These are phyloP conservation scores for Epichloe glyceriae DNA, from an alignment of 2,329 filamentous ascomycete genomes.

Conservation along the genomic window DNA sequence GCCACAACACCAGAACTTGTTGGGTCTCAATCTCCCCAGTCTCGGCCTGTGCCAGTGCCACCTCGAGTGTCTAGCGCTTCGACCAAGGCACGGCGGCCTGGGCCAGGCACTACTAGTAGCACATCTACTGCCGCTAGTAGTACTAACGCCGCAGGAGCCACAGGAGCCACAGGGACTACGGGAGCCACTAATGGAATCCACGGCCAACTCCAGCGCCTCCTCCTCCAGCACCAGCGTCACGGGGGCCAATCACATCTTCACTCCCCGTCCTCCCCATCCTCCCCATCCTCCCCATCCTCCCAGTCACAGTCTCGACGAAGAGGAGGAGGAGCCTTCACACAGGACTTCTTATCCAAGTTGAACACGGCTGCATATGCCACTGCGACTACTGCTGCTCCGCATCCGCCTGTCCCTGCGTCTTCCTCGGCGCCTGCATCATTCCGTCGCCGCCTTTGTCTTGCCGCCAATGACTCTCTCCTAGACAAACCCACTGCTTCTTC, in stretches of 20 bases:
- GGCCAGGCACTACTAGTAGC: too few species aligned
- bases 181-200: too few species aligned
- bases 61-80: background rate
- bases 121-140: too few species aligned
- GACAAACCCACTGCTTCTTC: conserved; percentile 10
- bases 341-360: background rate
- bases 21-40: too few species aligned
- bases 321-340: background rate
- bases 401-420: background rate
- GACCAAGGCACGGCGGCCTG: background rate
- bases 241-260: background rate
- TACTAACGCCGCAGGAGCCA: too few species aligned
- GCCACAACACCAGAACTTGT: background rate
- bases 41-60: background rate
- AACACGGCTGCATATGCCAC: background rate
- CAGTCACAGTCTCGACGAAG: background rate
- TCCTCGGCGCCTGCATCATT: background rate
- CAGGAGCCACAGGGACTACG: too few species aligned
- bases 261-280: background rate
- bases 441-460: conserved; percentile 2
- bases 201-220: background rate
- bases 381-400: background rate
- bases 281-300: background rate
- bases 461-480: conserved; percentile 15
- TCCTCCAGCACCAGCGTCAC: background rate